Percentiles rank a stretch among this genome's conserved stretches.
These are phyloP conservation scores for Podospora conica DNA, from an alignment of 495 filamentous ascomycete species.

Conservation along the genomic window DNA sequence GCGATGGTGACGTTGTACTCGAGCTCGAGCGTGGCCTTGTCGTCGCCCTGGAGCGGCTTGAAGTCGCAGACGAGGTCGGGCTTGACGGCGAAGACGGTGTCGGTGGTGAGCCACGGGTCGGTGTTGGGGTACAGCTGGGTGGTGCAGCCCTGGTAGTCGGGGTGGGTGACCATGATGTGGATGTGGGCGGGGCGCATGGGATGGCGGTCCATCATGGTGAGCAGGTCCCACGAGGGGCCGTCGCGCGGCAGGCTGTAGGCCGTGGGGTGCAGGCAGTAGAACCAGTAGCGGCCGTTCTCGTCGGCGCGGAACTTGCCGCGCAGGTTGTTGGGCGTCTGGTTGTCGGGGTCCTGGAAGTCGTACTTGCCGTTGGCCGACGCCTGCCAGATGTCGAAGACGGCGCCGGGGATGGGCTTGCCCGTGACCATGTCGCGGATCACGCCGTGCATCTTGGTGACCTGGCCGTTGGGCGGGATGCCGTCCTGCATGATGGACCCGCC, in stretches of 20 bases:
- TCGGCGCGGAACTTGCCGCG: slow-evolving; percentile 77
- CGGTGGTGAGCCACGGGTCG: slow-evolving; percentile 61
- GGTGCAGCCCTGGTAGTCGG: slow-evolving; percentile 57
- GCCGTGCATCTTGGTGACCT: slow-evolving; percentile 70
- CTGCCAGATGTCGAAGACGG: slow-evolving; percentile 83
- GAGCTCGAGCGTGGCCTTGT: slow-evolving; percentile 64
- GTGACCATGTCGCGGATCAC: slow-evolving; percentile 65
- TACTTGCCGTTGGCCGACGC: slow-evolving; percentile 78
- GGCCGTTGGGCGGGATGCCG: slow-evolving; percentile 52
- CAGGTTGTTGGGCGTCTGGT: slow-evolving; percentile 74
- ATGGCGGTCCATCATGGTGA: slow-evolving; percentile 68
- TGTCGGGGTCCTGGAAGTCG: slow-evolving; percentile 79
- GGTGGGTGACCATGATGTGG: slow-evolving; percentile 64
- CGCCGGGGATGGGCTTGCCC: slow-evolving; percentile 59
- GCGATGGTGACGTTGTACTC: slow-evolving; percentile 55
- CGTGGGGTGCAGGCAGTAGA: slow-evolving; percentile 80
- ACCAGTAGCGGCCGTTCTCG: slow-evolving; percentile 66
- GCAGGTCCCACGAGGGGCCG: slow-evolving; percentile 61
- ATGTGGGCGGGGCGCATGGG: slow-evolving; percentile 82
- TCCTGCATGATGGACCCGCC: slow-evolving; percentile 68
- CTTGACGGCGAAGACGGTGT: slow-evolving; percentile 78
- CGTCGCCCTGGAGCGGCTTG: slow-evolving; percentile 53
- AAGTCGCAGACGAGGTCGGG: slow-evolving; percentile 71
- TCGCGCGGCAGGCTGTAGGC: slow-evolving; percentile 74
- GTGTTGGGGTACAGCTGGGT: slow-evolving; percentile 73